Evolutionary conservation across 805 yeast genomes (phyloP), one percentile per base, ranked within the genome.

Genomic region (Ogataea glucozyma): DNA sequence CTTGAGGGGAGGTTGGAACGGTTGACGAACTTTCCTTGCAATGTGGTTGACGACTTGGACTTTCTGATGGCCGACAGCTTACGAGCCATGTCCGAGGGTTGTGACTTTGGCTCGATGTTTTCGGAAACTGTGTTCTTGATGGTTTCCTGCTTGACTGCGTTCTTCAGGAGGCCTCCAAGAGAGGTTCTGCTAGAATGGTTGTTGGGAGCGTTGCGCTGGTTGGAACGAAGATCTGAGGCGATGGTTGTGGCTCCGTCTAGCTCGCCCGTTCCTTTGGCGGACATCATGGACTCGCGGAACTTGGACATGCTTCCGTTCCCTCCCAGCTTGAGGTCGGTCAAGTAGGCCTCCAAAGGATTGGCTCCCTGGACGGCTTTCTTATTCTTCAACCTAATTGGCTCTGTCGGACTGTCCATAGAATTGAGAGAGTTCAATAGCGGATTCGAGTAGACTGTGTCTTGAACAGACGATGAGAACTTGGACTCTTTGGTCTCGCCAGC

Each of bases 311-410:
- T 67, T 18, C 72, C 78, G 57, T 73, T 62, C 20, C 76, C 65
- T 40, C 72, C 72, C 13, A 64, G 51, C 30, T 64, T 63, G 38
- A 69, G 52, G 38, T 70, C 72, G 44, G 74, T 76, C 40, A 79
- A 58, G 2, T 81, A 81, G 3, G 79, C 76, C 24, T 78, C 71
- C 32, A 79, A 58, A 7, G 83, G 83, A 51, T 79, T 81, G n/a
- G 46, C 46, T 8, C 44, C 49, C 37, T 44, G 38, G 36, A 40
- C 36, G 17, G 47, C n/a, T 44, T 41, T 52, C 43, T 40, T 17
- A 46, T 16, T 3, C 11, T n/a, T 21, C 2, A 51, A 20, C 7
- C 46, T 41, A 20, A 42, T 50, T 9, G 56, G 49, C 21, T 44
- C 47, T 6, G 56, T 49, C 29, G 54, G 52, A 16, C 39, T 44